Conservation (phyloP, 768 basidiomycete genomes). For the Nevesoporus exiguus region DNA sequence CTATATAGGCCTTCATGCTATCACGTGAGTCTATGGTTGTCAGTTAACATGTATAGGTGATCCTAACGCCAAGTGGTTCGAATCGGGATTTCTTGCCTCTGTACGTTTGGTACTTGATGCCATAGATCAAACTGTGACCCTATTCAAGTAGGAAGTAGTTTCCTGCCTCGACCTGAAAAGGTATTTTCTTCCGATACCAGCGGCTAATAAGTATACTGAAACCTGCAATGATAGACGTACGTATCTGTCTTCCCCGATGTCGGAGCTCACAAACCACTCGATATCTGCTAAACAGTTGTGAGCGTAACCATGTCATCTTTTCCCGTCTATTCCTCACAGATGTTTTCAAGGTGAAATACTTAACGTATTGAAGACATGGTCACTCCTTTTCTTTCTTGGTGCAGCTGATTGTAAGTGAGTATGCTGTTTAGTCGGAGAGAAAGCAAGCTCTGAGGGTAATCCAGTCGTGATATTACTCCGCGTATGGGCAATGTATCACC, state of each 20-base stretch:
- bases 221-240: neutral
- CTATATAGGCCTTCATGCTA: neutral
- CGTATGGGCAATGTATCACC: too few species aligned
- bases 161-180: neutral
- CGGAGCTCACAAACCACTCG: neutral
- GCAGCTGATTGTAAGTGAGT: neutral
- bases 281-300: neutral
- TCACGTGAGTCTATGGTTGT: neutral
- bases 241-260: neutral
- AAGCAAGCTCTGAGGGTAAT: too few species aligned
- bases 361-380: neutral
- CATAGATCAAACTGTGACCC: neutral
- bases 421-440: too few species aligned
- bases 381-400: neutral
- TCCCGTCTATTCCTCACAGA: neutral
- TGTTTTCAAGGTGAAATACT: neutral
- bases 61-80: neutral
- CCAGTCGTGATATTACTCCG: neutral
- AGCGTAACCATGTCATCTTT: neutral
- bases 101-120: neutral
- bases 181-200: neutral
- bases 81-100: neutral
- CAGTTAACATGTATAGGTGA: too few species aligned
- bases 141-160: neutral
- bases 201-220: neutral